Evolutionary conservation across 306 rosid species (phyloP).

Genomic region (Quercus mongolica): DNA sequence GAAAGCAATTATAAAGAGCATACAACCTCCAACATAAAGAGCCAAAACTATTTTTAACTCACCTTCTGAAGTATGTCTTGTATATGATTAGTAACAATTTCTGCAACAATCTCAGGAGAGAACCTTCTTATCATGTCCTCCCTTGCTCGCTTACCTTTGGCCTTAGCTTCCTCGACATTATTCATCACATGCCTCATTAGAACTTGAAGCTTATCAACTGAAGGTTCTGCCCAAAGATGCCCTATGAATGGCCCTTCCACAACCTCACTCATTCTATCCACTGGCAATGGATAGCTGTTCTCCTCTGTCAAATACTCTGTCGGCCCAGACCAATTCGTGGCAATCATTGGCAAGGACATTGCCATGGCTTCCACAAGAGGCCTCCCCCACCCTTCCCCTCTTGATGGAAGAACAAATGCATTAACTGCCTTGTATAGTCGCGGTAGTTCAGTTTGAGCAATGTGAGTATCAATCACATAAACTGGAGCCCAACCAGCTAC

Average conservation of each 20-base stretch:
- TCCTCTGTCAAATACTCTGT: slow-evolving; percentile 68
- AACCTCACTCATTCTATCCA: slow-evolving; percentile 67
- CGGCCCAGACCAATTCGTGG: slow-evolving; percentile 88
- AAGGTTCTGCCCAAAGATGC: slow-evolving; percentile 92
- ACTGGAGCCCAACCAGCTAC: slow-evolving; percentile 62
- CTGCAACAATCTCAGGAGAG: slow-evolving; percentile 67
- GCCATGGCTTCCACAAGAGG: slow-evolving; percentile 91
- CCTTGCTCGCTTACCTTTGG: slow-evolving; percentile 58
- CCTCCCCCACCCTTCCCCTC: slow-evolving; percentile 97
- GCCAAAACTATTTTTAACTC: background rate
- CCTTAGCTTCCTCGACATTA: slow-evolving; percentile 52
- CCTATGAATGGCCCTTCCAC: slow-evolving; percentile 76
- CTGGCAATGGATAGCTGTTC: slow-evolving; percentile 66
- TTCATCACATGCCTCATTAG: slow-evolving; percentile 57
- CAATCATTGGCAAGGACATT: slow-evolving; percentile 74
- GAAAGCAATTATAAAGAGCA: too few relatives aligned
- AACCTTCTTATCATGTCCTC: slow-evolving; percentile 63
- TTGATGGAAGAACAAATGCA: slow-evolving; percentile 76
- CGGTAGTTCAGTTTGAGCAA: slow-evolving; percentile 64
- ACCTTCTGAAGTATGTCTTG: slow-evolving; percentile 27
- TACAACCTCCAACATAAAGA: too few relatives aligned
- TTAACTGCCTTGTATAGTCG: slow-evolving; percentile 68
- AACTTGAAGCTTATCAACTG: slow-evolving; percentile 41
- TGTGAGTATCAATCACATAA: slow-evolving; percentile 63
- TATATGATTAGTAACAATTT: slow-evolving; percentile 45